Conservation (phyloP, 441 rosid genomes). For the Pelargonium myrrhifolium region DNA sequence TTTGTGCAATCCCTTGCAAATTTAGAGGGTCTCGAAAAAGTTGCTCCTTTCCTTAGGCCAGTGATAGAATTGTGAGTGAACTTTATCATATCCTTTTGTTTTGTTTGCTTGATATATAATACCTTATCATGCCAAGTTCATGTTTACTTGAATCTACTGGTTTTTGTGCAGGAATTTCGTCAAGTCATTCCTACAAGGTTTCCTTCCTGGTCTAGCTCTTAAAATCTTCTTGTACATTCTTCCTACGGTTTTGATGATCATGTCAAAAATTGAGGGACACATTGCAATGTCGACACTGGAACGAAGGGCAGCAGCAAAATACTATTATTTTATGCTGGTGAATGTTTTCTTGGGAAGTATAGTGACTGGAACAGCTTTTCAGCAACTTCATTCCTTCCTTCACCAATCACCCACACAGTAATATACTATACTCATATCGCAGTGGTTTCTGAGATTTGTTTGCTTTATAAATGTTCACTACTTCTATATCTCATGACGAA, state of each 20-base stretch:
- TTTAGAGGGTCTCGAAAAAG: constrained; percentile 71
- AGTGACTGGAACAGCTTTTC: constrained; percentile 68
- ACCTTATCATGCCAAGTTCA: not conserved
- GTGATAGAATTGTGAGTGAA: constrained; percentile 70
- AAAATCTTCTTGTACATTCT: constrained; percentile 93
- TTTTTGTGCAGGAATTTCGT: constrained; percentile 41
- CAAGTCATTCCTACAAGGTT: constrained; percentile 70
- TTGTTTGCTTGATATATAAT: not conserved
- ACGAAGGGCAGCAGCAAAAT: constrained; percentile 80
- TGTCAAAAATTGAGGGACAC: constrained; percentile 94
- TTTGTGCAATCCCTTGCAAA: constrained; percentile 90
- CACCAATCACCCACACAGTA: constrained; percentile 66
- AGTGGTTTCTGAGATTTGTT: not conserved
- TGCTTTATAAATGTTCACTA: not conserved
- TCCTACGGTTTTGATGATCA: constrained; percentile 79
- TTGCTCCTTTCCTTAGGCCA: constrained; percentile 51
- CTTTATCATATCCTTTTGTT: constrained; percentile 13
- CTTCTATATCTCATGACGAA: not conserved
- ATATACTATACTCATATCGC: constrained; percentile 16
- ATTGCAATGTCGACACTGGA: constrained; percentile 61
- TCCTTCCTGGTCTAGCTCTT: constrained; percentile 73
- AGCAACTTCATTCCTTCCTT: constrained; percentile 63
- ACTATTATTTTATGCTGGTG: constrained; percentile 69
- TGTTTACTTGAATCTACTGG: constrained; percentile 8
- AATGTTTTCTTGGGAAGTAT: constrained; percentile 76